These are phyloP conservation scores for Phytophthora chlamydospora DNA, from an alignment of 352 stramenopile species.

Conservation along the genomic window DNA sequence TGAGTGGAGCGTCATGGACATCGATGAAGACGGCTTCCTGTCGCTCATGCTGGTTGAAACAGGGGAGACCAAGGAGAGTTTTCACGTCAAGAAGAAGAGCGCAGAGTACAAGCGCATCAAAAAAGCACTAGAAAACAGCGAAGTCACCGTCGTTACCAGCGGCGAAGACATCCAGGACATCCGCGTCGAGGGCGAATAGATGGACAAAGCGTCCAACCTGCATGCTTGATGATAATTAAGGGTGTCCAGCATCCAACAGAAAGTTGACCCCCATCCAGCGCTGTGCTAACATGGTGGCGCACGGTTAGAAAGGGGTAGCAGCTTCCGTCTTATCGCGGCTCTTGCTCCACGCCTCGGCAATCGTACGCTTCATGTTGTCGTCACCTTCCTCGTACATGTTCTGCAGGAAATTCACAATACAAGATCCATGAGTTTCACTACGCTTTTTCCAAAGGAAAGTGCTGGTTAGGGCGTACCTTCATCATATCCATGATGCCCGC, in stretches of 20 bases:
- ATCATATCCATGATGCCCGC: conserved; percentile 93
- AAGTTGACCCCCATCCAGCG: conserved; percentile 5
- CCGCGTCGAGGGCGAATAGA: conserved; percentile 38
- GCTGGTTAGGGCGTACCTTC: conserved; percentile 53
- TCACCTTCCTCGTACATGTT: conserved; percentile 92
- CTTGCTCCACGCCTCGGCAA: conserved; percentile 89
- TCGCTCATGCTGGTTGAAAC: conserved; percentile 69
- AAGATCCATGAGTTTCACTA: conserved; percentile 5
- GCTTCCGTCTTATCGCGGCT: conserved; percentile 72
- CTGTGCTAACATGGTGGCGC: conserved; percentile 12
- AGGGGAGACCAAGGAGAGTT: conserved; percentile 71
- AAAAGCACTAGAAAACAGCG: conserved; percentile 57
- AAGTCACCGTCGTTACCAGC: conserved; percentile 60
- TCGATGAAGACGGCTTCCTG: conserved; percentile 80
- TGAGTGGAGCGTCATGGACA: conserved; percentile 71
- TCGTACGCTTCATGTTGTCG: conserved; percentile 91
- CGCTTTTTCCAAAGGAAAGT: not conserved
- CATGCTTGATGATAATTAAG: conserved; percentile 40
- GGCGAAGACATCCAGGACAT: conserved; percentile 62
- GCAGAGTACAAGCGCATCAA: conserved; percentile 76
- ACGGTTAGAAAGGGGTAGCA: conserved; percentile 36
- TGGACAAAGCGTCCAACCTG: conserved; percentile 13
- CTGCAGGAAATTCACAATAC: conserved; percentile 36
- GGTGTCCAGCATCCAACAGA: conserved; percentile 9
- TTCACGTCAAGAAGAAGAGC: conserved; percentile 75